Evolutionary conservation across 148 eudicot genomes (phyloP).

Genomic region (Bassia scoparia): DNA sequence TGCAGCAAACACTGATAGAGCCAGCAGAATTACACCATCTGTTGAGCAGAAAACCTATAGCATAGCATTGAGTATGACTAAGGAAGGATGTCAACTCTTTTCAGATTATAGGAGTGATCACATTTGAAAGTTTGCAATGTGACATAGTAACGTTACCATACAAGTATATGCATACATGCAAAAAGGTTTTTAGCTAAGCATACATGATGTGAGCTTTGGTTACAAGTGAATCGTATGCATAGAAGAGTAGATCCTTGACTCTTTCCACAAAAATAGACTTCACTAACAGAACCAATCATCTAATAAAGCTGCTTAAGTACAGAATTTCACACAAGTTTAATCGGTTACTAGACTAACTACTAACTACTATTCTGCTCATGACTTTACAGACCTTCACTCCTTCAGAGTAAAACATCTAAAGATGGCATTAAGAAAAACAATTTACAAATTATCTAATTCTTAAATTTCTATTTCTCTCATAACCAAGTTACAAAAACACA

Average conservation of each 20-base stretch:
- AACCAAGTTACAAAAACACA: neutral
- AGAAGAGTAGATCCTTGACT: neutral
- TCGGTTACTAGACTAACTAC: neutral
- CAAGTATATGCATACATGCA: neutral
- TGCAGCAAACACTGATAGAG: neutral
- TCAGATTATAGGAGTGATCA: neutral
- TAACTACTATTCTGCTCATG: neutral
- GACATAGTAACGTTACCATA: neutral
- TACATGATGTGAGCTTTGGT: neutral
- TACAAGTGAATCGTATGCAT: neutral
- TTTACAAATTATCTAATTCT: neutral
- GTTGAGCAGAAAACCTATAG: neutral
- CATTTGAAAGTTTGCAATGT: neutral
- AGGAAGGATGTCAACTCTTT: neutral
- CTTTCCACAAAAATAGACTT: neutral
- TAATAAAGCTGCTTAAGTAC: neutral
- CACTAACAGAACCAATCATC: neutral
- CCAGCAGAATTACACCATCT: neutral
- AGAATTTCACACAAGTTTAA: neutral
- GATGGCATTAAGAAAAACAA: neutral
- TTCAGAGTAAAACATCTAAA: neutral
- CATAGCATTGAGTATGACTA: neutral
- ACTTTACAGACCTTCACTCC: neutral
- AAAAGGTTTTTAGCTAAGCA: neutral
- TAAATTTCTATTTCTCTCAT: neutral